phyloP scores from a whole-genome alignment of 2,329 filamentous ascomycete species.

The Botrytis fragariae region DNA sequence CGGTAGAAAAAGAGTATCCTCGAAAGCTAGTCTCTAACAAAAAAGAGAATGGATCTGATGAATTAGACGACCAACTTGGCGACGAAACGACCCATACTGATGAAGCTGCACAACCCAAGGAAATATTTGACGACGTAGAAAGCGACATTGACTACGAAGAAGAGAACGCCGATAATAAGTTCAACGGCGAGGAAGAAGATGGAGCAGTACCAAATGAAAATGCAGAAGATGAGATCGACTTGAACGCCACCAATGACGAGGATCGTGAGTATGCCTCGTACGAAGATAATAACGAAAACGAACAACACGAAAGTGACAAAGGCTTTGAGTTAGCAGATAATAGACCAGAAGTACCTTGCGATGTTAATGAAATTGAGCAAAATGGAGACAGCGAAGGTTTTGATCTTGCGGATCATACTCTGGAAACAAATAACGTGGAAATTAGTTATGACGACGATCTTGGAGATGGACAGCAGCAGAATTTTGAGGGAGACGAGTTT shows the following conservation, averaged over 20 bases:
- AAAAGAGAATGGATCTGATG: conserved; percentile 13
- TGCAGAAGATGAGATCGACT: not conserved
- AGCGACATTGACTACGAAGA: conserved; percentile 28
- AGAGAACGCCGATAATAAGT: not conserved
- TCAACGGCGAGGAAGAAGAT: not conserved
- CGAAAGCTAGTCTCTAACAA: conserved; percentile 28
- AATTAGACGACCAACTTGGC: not conserved
- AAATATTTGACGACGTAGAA: conserved; percentile 23
- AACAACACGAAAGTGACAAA: conserved; percentile 27
- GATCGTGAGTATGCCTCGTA: conserved; percentile 12
- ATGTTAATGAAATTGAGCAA: conserved; percentile 40
- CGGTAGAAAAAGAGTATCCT: conserved; percentile 29
- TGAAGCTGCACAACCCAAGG: not conserved
- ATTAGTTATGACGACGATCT: conserved; percentile 4
- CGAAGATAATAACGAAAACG: conserved; percentile 40
- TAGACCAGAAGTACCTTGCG: not conserved
- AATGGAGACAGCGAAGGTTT: conserved; percentile 10
- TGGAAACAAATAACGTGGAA: conserved; percentile 12
- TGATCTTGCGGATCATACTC: not conserved
- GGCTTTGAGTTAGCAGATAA: not conserved
- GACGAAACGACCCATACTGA: not conserved
- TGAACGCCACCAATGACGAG: conserved; percentile 10
- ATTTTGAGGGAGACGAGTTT: conserved; percentile 18
- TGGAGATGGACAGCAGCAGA: not conserved
- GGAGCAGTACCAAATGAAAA: not conserved